Percentiles rank a stretch among this genome's conserved stretches.
Conservation (phyloP, 2,329 filamentous ascomycete species). For the Xylogone sp. region DNA sequence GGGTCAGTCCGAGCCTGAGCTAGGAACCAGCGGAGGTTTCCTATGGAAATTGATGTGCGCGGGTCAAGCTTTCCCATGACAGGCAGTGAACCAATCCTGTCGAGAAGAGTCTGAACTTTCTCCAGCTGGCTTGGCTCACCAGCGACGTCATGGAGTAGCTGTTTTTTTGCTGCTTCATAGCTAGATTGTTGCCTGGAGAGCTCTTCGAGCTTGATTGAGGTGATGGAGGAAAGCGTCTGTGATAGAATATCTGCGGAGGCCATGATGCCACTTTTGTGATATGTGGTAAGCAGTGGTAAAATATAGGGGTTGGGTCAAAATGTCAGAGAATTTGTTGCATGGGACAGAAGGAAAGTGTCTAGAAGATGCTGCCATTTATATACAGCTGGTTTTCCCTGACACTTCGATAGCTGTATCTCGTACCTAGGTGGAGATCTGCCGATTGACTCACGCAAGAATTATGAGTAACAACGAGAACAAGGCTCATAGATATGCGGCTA, state of each 20-base stretch:
- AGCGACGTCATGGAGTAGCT: constrained; percentile 32
- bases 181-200: constrained; percentile 44
- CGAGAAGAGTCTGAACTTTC: constrained; percentile 31
- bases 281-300: neutral
- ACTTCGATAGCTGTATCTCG: no score
- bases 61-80: constrained; percentile 24
- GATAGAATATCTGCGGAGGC: constrained; percentile 38
- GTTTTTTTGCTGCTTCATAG: constrained; percentile 42
- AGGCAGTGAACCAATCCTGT: constrained; percentile 30
- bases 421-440: no score
- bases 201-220: constrained; percentile 51
- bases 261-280: constrained; percentile 20
- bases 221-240: constrained; percentile 50
- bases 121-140: constrained; percentile 24
- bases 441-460: no score
- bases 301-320: no score
- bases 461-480: no score
- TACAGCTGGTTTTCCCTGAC: no score
- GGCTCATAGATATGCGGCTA: no score
- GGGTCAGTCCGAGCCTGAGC: constrained; percentile 48
- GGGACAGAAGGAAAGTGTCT: no score
- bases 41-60: constrained; percentile 21
- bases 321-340: no score
- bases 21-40: constrained; percentile 45
- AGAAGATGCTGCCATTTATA: no score